Evolutionary conservation across 73 alveolate genomes (phyloP).

Genomic region (Paramecium bursaria): DNA sequence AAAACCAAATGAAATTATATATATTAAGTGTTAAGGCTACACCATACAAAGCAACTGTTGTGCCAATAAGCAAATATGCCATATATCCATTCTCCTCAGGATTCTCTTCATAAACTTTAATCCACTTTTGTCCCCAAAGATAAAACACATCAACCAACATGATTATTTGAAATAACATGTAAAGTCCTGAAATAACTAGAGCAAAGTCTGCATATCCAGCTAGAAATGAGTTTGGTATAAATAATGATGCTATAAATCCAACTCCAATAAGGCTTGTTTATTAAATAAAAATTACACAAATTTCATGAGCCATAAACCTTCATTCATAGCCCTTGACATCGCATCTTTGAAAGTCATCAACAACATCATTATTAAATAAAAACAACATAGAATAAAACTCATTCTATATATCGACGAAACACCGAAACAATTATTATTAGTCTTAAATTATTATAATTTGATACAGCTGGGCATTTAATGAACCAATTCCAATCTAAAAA

Average conservation of each 20-base stretch:
- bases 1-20: constrained; percentile 63
- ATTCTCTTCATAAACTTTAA: constrained; percentile 59
- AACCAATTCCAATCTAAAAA: constrained; percentile 3
- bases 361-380: constrained; percentile 32
- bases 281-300: constrained; percentile 23
- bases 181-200: constrained; percentile 56
- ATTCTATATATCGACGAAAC: constrained; percentile 60
- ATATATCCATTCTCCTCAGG: constrained; percentile 63
- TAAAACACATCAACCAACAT: constrained; percentile 68
- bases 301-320: constrained; percentile 63
- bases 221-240: constrained; percentile 20
- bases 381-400: constrained; percentile 47
- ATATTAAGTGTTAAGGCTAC: constrained; percentile 43
- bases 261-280: background rate
- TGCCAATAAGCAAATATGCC: constrained; percentile 32
- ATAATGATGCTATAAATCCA: constrained; percentile 45
- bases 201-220: constrained; percentile 66
- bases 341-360: constrained; percentile 54
- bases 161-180: constrained; percentile 49
- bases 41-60: constrained; percentile 55
- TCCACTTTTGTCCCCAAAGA: constrained; percentile 70
- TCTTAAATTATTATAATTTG: background rate
- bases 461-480: constrained; percentile 11
- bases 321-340: constrained; percentile 48
- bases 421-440: background rate